Percentiles rank a stretch among this genome's conserved stretches.
Conservation (phyloP, 2,329 filamentous ascomycete genomes). For the Helicocarpus griseus region DNA sequence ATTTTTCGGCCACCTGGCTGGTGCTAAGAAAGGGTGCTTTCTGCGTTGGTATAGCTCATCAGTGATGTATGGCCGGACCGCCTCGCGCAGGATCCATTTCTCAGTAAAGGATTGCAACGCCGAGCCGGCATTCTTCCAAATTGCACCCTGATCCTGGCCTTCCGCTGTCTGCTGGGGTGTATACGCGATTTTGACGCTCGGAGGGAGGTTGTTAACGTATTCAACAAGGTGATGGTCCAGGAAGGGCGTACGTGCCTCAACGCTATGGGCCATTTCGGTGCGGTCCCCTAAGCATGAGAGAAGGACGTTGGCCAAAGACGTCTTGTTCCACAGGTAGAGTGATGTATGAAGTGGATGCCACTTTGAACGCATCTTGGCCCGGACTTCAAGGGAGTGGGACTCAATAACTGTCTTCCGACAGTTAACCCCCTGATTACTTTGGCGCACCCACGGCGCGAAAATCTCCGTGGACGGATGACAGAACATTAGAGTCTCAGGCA, state of each 20-base stretch:
- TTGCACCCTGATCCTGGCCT: not conserved
- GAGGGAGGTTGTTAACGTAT: slow-evolving; percentile 21
- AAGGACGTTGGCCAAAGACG: slow-evolving; percentile 29
- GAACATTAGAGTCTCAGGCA: not conserved
- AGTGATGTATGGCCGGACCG: slow-evolving; percentile 41
- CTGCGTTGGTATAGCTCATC: slow-evolving; percentile 42
- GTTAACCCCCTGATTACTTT: slow-evolving; percentile 18
- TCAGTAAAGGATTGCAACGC: slow-evolving; percentile 26
- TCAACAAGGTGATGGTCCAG: slow-evolving; percentile 23
- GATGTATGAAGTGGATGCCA: slow-evolving; percentile 37
- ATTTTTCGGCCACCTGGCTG: slow-evolving; percentile 29
- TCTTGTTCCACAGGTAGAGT: slow-evolving; percentile 30
- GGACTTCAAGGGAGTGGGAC: slow-evolving; percentile 8
- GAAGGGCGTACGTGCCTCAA: slow-evolving; percentile 22
- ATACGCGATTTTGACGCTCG: slow-evolving; percentile 26
- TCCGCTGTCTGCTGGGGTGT: slow-evolving; percentile 10
- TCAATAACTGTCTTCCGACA: not conserved
- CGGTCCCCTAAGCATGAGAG: slow-evolving; percentile 37
- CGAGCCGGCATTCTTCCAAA: slow-evolving; percentile 5
- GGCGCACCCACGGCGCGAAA: slow-evolving; percentile 26
- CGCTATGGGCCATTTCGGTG: slow-evolving; percentile 38
- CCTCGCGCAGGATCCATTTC: slow-evolving; percentile 45
- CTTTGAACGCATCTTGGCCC: slow-evolving; percentile 19
- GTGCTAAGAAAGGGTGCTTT: slow-evolving; percentile 44
- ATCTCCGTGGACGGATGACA: slow-evolving; percentile 11